Base-by-base conservation (phyloP, 768 basidiomycete genomes). In the Leucogyrophana mollusca region DNA sequence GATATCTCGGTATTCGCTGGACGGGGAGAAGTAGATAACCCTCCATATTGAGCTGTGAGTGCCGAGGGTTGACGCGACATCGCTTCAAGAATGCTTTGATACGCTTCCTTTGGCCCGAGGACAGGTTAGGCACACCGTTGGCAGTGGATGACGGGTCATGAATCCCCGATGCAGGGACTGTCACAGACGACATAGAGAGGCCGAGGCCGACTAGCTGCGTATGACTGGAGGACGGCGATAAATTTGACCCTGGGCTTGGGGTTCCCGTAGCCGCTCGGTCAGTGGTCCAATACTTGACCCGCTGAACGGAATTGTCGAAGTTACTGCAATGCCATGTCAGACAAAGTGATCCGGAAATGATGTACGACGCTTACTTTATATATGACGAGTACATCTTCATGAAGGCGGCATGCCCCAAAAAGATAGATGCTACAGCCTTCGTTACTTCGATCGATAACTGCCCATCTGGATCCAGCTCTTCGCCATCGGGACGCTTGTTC, bases 341-440 rank as follows among this genome's bases (percentile, higher is more conserved):
- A 46, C 45, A 27, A 43, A 13, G 22, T 36, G 25, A 34, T 40
- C 35, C 40, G 40, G 27, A 40, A 32, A 47, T 8, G 49, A 52
- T 39, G 42, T 46, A 8, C 2, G 30, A 40, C 32, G 68, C 87
- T 61, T 63, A 93, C 91, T 98, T 97, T 76, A 95, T 95, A 64
- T 97, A 99, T 35, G 87, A 89, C 24, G 93, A 94, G 65, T 99
- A 99, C 88, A 98, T 97, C 71, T 77, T 90, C 90, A 99, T 92
- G 73, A 97, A 97, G 4, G 95, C 93, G 23, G 93, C 90, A 65
- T 99, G 94, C 43, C 87, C 89, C 45, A 91, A 71, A 67, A 98
- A 99, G 38, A 90, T 93, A 47, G 85, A 78, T 6, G 90, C 94
- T 30, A 99, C 86, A 11, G 80, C 77, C 49, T 79, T 87, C 0